phyloP scores from a whole-genome alignment of 2,329 filamentous ascomycete genomes.

The Botrytis tulipae region DNA sequence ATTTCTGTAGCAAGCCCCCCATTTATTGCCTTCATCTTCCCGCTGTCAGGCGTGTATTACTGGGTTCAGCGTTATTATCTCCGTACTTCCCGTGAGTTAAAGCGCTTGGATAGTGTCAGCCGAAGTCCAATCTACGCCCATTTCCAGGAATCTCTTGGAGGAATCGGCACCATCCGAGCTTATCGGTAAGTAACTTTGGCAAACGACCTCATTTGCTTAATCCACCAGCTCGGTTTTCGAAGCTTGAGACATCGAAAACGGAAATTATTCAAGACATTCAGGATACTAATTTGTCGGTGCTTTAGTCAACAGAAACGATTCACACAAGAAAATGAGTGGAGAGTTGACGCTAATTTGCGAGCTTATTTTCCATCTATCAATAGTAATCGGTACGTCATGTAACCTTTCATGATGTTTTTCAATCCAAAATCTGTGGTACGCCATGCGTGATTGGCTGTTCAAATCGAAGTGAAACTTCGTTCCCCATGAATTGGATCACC shows the following conservation, averaged over 20 bases:
- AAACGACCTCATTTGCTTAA: not conserved
- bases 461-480: not conserved
- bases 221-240: conserved; percentile 1
- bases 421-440: not conserved
- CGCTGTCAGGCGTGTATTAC: conserved; percentile 76
- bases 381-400: conserved; percentile 47
- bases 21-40: conserved; percentile 78
- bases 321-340: conserved; percentile 92
- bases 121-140: conserved; percentile 96
- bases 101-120: conserved; percentile 91
- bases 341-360: conserved; percentile 88
- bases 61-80: conserved; percentile 98
- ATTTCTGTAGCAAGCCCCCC: conserved; percentile 79
- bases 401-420: not conserved
- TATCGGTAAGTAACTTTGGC: conserved; percentile 55
- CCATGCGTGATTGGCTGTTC: not conserved
- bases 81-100: conserved; percentile 91
- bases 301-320: conserved; percentile 74
- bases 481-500: not conserved
- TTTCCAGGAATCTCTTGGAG: conserved; percentile 95
- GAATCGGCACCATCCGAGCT: conserved; percentile 91
- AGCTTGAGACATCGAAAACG: not conserved
- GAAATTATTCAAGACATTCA: conserved; percentile 8
- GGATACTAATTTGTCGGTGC: conserved; percentile 6
- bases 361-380: conserved; percentile 97